Percentiles rank a stretch among this genome's conserved stretches.
phyloP scores from a whole-genome alignment of 2,329 filamentous ascomycete genomes.

The Fusarium caatingaense region DNA sequence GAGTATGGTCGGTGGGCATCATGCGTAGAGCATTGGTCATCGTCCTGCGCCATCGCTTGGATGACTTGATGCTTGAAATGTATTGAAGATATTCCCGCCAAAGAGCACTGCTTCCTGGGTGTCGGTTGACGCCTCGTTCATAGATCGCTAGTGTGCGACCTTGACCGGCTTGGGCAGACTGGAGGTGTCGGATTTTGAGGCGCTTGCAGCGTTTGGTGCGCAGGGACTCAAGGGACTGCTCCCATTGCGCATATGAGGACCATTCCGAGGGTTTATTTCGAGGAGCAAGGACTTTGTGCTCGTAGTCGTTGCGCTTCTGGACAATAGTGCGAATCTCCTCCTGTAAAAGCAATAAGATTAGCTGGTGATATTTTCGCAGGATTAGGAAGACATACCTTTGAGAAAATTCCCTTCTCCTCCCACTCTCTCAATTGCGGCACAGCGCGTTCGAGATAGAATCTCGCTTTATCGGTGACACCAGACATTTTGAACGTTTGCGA shows the following conservation, averaged over 20 bases:
- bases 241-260: conserved; percentile 82
- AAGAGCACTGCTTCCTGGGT: conserved; percentile 81
- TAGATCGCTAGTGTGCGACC: conserved; percentile 89
- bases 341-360: conserved; percentile 55
- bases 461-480: conserved; percentile 89
- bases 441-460: conserved; percentile 92
- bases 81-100: conserved; percentile 94
- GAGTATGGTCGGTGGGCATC: conserved; percentile 82
- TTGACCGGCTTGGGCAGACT: conserved; percentile 77
- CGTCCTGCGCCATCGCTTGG: conserved; percentile 72
- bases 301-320: conserved; percentile 90
- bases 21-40: conserved; percentile 80
- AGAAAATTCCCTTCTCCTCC: conserved; percentile 91
- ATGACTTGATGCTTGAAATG: conserved; percentile 74
- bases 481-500: conserved; percentile 67
- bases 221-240: conserved; percentile 76
- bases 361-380: neutral
- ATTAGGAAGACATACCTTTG: conserved; percentile 64
- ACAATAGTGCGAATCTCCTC: conserved; percentile 92
- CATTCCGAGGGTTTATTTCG: conserved; percentile 83
- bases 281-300: conserved; percentile 88
- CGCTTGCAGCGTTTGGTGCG: conserved; percentile 85
- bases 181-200: conserved; percentile 76
- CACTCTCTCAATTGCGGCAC: conserved; percentile 94
- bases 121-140: conserved; percentile 85